These are phyloP conservation scores for Filobasidium wieringae DNA, from an alignment of 768 basidiomycete species.

Conservation along the genomic window DNA sequence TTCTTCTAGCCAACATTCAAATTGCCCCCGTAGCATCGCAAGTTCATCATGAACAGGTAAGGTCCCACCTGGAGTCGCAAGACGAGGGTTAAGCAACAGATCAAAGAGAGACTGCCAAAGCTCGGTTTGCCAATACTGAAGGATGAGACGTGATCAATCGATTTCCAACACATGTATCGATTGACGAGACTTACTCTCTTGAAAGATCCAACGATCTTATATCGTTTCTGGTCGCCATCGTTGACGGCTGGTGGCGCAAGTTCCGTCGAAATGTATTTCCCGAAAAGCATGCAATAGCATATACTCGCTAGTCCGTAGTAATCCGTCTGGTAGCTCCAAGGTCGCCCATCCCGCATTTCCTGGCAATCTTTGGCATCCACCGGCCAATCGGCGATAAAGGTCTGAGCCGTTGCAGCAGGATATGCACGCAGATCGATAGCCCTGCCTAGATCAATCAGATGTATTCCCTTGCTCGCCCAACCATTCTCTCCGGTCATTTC, in stretches of 20 bases:
- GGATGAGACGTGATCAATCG: not conserved
- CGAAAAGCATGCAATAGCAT: conserved; percentile 90
- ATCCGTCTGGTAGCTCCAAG: conserved; percentile 93
- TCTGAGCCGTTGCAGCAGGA: conserved; percentile 52
- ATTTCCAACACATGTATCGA: not conserved
- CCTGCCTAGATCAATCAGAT: conserved; percentile 94
- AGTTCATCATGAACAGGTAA: conserved; percentile 67
- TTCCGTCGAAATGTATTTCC: conserved; percentile 79
- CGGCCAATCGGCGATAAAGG: conserved; percentile 75
- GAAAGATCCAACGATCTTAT: conserved; percentile 23
- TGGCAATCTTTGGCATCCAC: conserved; percentile 83
- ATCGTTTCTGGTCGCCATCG: conserved; percentile 12
- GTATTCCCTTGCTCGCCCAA: conserved; percentile 78
- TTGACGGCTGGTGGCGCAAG: conserved; percentile 40
- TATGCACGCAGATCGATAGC: conserved; percentile 76
- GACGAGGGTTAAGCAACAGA: conserved; percentile 65
- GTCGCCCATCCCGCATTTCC: conserved; percentile 67
- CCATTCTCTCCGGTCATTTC: conserved; percentile 65
- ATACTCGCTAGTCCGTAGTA: conserved; percentile 93
- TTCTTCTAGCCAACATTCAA: conserved; percentile 74
- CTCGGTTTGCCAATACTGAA: conserved; percentile 83
- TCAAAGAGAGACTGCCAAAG: conserved; percentile 79
- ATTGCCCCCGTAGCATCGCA: conserved; percentile 54
- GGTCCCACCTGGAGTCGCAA: conserved; percentile 47
- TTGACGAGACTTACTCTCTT: conserved; percentile 27